These are phyloP conservation scores for Apiospora saccharicola DNA, from an alignment of 2,329 filamentous ascomycete species.

Conservation along the genomic window DNA sequence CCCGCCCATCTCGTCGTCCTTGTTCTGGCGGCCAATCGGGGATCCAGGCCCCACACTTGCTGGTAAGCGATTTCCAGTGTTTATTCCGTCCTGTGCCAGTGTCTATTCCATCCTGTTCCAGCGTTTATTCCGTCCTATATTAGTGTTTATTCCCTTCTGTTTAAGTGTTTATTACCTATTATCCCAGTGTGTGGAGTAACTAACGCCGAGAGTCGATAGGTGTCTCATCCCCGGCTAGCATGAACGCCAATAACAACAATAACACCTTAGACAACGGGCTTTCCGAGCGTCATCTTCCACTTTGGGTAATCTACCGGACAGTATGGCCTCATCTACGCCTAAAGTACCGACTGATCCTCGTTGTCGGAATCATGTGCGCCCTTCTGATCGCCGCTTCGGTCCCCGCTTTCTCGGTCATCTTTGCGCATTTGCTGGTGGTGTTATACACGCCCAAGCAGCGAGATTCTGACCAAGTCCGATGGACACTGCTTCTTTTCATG, in stretches of 20 bases:
- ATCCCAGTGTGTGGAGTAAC: no score
- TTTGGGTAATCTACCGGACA: conserved; percentile 68
- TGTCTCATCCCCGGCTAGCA: background rate
- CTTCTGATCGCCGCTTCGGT: conserved; percentile 71
- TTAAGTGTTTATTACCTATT: no score
- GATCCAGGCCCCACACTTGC: background rate
- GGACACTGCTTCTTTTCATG: conserved; percentile 73
- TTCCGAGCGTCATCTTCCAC: conserved; percentile 33
- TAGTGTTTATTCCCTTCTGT: no score
- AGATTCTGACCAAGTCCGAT: conserved; percentile 61
- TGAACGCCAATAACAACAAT: background rate
- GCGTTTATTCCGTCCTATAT: no score
- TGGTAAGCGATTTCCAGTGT: no score
- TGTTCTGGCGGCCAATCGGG: conserved; percentile 13
- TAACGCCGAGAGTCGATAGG: no score
- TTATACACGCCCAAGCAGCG: conserved; percentile 67
- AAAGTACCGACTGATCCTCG: conserved; percentile 60
- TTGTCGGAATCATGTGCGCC: conserved; percentile 67
- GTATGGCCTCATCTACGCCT: conserved; percentile 71
- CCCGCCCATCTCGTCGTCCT: conserved; percentile 1
- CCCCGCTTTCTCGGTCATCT: conserved; percentile 78
- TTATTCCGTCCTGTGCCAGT: no score
- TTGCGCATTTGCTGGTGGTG: conserved; percentile 74
- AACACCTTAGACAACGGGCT: background rate
- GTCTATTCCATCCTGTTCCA: no score